A percentile compares a stretch with the other conserved stretches of the same genome.
These are phyloP conservation scores for Populus hybrid DNA, from an alignment of 441 rosid genomes.

Conservation along the genomic window DNA sequence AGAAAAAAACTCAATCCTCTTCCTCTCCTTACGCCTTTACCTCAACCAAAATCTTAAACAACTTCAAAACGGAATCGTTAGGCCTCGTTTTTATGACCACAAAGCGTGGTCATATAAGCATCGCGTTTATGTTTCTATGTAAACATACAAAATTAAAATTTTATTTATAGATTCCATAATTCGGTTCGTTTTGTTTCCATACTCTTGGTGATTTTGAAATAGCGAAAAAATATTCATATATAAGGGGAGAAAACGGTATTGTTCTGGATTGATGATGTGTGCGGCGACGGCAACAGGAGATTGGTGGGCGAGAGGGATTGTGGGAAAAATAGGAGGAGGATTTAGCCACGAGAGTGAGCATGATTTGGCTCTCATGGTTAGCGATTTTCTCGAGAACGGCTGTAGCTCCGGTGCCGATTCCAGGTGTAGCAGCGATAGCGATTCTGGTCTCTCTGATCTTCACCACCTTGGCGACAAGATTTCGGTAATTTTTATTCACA, in stretches of 20 bases:
- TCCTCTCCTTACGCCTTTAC: background rate
- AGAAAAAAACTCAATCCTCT: background rate
- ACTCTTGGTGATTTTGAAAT: background rate
- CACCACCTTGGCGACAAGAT: slow-evolving; percentile 68
- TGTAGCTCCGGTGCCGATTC: slow-evolving; percentile 62
- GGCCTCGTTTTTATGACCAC: background rate
- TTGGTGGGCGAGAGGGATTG: slow-evolving; percentile 29
- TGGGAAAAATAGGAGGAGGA: slow-evolving; percentile 39
- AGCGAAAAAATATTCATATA: background rate
- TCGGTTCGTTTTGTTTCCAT: background rate
- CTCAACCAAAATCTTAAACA: background rate
- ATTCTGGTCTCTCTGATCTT: slow-evolving; percentile 72
- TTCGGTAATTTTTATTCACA: slow-evolving; percentile 36
- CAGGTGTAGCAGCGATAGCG: slow-evolving; percentile 85
- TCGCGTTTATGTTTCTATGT: background rate
- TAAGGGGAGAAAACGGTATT: slow-evolving; percentile 2
- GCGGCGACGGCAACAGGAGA: slow-evolving; percentile 36
- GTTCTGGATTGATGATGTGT: slow-evolving; percentile 27
- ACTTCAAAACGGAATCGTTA: background rate
- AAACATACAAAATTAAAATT: background rate
- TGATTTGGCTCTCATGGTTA: slow-evolving; percentile 82
- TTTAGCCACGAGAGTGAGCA: slow-evolving; percentile 84
- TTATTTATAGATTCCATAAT: background rate
- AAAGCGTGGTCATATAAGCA: background rate
- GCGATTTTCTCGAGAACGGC: slow-evolving; percentile 78